Base-by-base conservation (phyloP, 345 rosid genomes). In the Melastoma malabathricum region DNA sequence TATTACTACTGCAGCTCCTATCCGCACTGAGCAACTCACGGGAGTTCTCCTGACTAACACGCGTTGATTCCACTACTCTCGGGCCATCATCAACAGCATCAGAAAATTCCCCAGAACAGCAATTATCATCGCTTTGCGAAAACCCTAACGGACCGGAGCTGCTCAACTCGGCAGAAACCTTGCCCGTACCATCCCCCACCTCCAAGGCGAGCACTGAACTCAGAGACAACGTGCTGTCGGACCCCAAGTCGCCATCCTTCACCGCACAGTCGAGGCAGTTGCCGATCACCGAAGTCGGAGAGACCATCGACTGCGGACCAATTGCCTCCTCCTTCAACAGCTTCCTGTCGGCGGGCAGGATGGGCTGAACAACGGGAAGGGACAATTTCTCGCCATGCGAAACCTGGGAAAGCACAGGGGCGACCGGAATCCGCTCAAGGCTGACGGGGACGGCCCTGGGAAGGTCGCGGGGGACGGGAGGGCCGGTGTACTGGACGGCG, bases 401-500 rank as follows among this genome's bases (percentile, higher is more conserved):
- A 18, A 81, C 79, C 61, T 81, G 81, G n/a, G 92, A 62, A 34
- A 83, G 97, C 0, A 83, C 95, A 15, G 95, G 69, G n/a, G 99
- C 99, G n/a, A 92, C 85, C 5, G 99, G 99, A 63, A 92, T 84
- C 45, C 59, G 76, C 47, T 64, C 75, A n/a, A 86, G 77, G 70
- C 85, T 92, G 65, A 92, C 78, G 1, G 99, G 99, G 59, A 79
- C 72, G 3, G 97, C 99, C 19, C 84, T 83, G 14, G 99, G 99
- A 25, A 92, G 72, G 56, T 82, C 81, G 74, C 74, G 78, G 18
- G 74, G 44, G 52, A 92, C 52, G 41, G 99, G 99, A 1, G 99
- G 99, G 15, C 99, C 99, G 16, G 67, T 60, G 56, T 93, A 93
- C 50, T 88, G 95, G 49, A 82, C 62, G 1, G 97, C 99, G 31